A percentile compares a stretch with the other conserved stretches of the same genome.
Conservation (phyloP, 768 basidiomycete genomes). For the Boletus subparvulus region DNA sequence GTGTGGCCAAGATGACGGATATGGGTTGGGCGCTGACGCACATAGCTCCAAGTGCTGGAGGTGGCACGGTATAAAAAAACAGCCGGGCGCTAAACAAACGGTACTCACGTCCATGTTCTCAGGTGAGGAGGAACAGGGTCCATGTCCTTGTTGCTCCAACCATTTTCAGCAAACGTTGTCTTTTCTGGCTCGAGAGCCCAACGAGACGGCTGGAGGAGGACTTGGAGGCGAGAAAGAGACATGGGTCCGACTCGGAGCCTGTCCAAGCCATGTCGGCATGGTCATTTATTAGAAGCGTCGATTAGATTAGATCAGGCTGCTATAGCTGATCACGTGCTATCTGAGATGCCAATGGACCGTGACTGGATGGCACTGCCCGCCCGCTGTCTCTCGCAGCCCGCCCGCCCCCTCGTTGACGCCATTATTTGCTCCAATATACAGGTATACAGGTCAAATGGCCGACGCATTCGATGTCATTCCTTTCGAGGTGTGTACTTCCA, state of each 20-base stretch:
- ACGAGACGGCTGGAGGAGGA: conserved; percentile 17
- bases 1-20: background rate
- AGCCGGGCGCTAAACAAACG: background rate
- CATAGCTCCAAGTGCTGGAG: conserved; percentile 54
- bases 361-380: background rate
- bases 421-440: background rate
- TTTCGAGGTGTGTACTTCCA: conserved; percentile 57
- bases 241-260: background rate
- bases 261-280: background rate
- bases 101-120: conserved; percentile 58
- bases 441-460: conserved; percentile 34
- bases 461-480: conserved; percentile 89
- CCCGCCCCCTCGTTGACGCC: background rate
- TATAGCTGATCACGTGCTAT: conserved; percentile 23
- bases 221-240: conserved; percentile 31
- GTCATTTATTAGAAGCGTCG: background rate
- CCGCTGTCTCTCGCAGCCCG: conserved; percentile 2
- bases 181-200: conserved; percentile 55
- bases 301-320: conserved; percentile 14
- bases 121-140: conserved; percentile 63
- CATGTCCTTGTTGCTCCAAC: conserved; percentile 76
- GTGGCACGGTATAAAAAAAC: background rate
- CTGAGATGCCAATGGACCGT: conserved; percentile 2
- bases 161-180: conserved; percentile 50
- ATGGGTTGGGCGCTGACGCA: conserved; percentile 52